Evolutionary conservation across 208 protist genomes (phyloP), one percentile per base, ranked within the genome.

Genomic region (Crithidia mellificae): DNA sequence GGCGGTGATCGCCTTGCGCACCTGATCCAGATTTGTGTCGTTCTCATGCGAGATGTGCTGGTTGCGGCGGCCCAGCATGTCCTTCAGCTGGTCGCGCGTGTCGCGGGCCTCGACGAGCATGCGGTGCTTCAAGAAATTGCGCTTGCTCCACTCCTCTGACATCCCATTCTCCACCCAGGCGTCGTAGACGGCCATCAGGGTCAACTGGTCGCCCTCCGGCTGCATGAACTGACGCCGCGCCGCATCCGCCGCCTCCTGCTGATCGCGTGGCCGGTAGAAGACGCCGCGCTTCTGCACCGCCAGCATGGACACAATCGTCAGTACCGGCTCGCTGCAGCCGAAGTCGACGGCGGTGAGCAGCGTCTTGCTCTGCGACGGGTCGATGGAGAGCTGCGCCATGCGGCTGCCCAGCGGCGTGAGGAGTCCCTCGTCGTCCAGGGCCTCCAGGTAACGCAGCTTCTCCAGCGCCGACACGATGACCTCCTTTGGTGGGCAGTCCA

Each of bases 201-300:
- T 99, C 8, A 99, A 78, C 83, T 99, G 99, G 84, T 99, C 99
- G 20, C 81, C 94, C 63, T 99, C 98, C 41, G 97, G 92, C 14
- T n/a, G n/a, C n/a, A n/a, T n/a, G n/a, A n/a, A n/a, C n/a, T n/a
- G n/a, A n/a, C n/a, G n/a, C n/a, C n/a, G n/a, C n/a, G n/a, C n/a
- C n/a, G n/a, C n/a, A 63, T 98, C 91, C 24, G 87, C 86, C 25
- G 68, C 56, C 58, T 98, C 87, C 67, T 94, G 92, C 51, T 68
- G 47, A 9, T 81, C 85, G 30, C 91, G 93, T 25, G 98, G 97
- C 8, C 97, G 74, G 74, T 98, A 97, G 78, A 99, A 99, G 7
- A 99, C 82, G 17, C 84, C 87, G 63, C 97, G 98, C 5, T 87
- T 78, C 32, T 97, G 68, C 5, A 98, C 97, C 6, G 97, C 97